Conservation (phyloP, 306 rosid genomes). For the Lathyrus sativus region DNA sequence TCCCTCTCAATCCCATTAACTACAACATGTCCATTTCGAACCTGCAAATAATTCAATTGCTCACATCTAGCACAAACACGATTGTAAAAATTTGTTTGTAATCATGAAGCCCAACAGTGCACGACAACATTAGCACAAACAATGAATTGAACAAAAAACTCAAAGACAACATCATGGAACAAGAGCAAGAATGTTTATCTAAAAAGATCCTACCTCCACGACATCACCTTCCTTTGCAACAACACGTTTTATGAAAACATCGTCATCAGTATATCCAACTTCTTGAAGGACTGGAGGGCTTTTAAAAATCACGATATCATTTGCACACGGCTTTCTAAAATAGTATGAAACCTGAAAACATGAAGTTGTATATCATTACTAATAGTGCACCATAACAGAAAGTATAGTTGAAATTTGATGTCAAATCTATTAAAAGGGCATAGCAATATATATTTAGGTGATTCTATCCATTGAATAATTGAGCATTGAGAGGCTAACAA, state of each 20-base stretch:
- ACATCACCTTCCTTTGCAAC: conserved; percentile 91
- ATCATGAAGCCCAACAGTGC: conserved; percentile 15
- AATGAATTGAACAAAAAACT: conserved; percentile 10
- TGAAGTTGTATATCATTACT: conserved; percentile 28
- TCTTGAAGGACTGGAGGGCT: conserved; percentile 97
- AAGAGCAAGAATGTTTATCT: conserved; percentile 13
- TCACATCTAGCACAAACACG: not conserved
- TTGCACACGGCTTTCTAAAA: conserved; percentile 90
- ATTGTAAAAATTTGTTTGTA: not conserved
- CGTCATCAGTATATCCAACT: conserved; percentile 89
- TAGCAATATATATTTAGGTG: not conserved
- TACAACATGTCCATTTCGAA: conserved; percentile 79
- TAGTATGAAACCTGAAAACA: conserved; percentile 83
- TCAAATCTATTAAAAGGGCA: conserved; percentile 13
- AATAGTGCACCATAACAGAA: conserved; percentile 20
- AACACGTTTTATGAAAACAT: conserved; percentile 89
- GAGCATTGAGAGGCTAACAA: conserved; percentile 22
- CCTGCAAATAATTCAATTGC: conserved; percentile 53
- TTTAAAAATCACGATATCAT: conserved; percentile 88
- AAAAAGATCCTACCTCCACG: conserved; percentile 72
- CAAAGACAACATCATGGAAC: not conserved
- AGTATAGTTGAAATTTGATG: conserved; percentile 23
- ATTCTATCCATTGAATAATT: not conserved
- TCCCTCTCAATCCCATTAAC: conserved; percentile 92
- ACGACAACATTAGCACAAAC: conserved; percentile 2